Evolutionary conservation across 2,329 filamentous ascomycete genomes (phyloP).

Genomic region (Cladorrhinum sp.): DNA sequence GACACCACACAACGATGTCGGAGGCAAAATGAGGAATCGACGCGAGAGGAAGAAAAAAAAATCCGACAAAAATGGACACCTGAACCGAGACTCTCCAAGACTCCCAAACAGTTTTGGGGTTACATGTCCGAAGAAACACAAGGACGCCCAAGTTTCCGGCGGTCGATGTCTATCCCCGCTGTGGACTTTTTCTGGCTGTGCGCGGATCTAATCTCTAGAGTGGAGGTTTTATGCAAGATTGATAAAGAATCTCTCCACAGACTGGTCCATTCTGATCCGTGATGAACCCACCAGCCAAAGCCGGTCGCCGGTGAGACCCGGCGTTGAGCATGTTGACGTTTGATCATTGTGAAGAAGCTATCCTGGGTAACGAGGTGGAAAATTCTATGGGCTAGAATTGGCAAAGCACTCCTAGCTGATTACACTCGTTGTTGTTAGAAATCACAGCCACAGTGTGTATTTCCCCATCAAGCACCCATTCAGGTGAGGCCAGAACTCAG

Average conservation of each 20-base stretch:
- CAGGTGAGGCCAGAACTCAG: no score
- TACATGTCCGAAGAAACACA: background rate
- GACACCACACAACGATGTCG: slow-evolving; percentile 15
- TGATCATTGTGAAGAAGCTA: background rate
- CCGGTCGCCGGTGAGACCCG: no score
- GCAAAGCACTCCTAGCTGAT: no score
- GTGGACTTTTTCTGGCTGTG: slow-evolving; percentile 1
- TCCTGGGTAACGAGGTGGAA: background rate
- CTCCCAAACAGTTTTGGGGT: no score
- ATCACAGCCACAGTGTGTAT: background rate
- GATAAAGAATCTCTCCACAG: slow-evolving; percentile 18
- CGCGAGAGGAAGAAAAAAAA: background rate
- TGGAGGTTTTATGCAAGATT: slow-evolving; percentile 17
- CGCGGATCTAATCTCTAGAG: slow-evolving; percentile 20
- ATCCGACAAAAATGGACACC: background rate
- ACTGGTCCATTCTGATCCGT: background rate
- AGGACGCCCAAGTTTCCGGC: slow-evolving; percentile 2
- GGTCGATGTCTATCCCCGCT: slow-evolving; percentile 11
- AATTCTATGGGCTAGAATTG: no score
- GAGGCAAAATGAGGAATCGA: slow-evolving; percentile 3
- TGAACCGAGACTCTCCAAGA: no score
- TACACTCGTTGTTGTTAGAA: background rate
- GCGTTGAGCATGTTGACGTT: background rate
- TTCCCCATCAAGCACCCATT: no score
- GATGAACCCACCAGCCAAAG: background rate